Evolutionary conservation across 2,329 filamentous ascomycete species (phyloP).

Genomic region (Arthroderma uncinatum): DNA sequence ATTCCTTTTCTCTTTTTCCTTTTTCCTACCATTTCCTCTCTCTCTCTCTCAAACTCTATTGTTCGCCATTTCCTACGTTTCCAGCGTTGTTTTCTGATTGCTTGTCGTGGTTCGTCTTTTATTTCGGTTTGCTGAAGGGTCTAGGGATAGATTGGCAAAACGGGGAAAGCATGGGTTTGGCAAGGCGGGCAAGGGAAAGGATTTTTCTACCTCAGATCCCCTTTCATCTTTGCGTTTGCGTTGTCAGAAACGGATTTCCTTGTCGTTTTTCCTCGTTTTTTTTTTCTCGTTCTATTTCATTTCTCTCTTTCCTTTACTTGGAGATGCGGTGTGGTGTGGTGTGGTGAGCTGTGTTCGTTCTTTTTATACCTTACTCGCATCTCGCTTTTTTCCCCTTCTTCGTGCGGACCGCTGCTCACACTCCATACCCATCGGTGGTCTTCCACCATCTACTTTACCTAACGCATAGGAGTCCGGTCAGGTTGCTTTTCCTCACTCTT

Average conservation of each 20-base stretch:
- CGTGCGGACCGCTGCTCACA: constrained; percentile 1
- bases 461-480: constrained; percentile 36
- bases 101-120: constrained; percentile 27
- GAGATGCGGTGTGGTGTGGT: not conserved
- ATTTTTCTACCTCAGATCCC: constrained; percentile 5
- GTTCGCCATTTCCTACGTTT: constrained; percentile 8
- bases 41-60: not conserved
- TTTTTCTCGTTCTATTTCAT: constrained; percentile 6
- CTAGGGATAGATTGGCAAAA: constrained; percentile 27
- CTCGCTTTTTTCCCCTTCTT: not conserved
- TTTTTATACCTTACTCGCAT: not conserved
- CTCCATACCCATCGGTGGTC: not conserved
- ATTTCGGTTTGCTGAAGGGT: constrained; percentile 15
- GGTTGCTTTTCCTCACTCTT: constrained; percentile 23
- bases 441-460: not conserved
- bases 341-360: not conserved
- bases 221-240: constrained; percentile 18
- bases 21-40: not conserved
- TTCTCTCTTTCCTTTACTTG: not conserved
- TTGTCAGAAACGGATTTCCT: constrained; percentile 15
- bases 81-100: constrained; percentile 22
- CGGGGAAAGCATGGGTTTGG: constrained; percentile 22
- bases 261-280: constrained; percentile 18
- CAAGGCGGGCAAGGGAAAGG: constrained; percentile 18
- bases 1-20: not conserved